Evolutionary conservation across 345 rosid species (phyloP).

Genomic region (Ceriops zippeliana): DNA sequence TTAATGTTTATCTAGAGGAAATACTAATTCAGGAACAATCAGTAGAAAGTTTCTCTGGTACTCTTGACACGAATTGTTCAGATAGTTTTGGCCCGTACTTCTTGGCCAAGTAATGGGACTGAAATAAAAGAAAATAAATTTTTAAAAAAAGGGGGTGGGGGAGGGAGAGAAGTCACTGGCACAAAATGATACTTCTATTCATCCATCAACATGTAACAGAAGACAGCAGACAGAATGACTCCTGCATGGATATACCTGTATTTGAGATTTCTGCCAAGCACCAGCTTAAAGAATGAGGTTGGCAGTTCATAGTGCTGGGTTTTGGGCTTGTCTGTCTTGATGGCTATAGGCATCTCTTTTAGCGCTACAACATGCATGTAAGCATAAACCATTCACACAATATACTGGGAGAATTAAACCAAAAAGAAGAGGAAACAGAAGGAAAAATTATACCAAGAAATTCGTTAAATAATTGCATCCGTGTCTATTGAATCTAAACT

Average conservation of each 20-base stretch:
- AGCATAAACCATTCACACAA: background rate
- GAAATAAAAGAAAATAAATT: too few relatives aligned
- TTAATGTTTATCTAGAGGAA: background rate
- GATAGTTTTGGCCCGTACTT: too few relatives aligned
- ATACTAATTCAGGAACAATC: background rate
- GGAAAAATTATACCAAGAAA: background rate
- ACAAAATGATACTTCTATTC: too few relatives aligned
- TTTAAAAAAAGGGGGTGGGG: too few relatives aligned
- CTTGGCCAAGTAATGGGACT: too few relatives aligned
- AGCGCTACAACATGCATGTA: slow-evolving; percentile 38
- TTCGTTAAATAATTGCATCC: too few relatives aligned
- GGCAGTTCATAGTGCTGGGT: slow-evolving; percentile 81
- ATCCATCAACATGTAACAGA: too few relatives aligned
- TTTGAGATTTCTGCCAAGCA: slow-evolving; percentile 67
- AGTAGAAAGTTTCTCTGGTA: background rate
- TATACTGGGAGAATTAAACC: background rate
- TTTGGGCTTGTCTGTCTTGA: slow-evolving; percentile 63
- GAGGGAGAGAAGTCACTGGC: too few relatives aligned
- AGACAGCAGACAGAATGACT: too few relatives aligned
- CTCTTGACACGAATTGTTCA: background rate
- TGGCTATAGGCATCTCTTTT: slow-evolving; percentile 74
- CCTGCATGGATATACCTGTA: slow-evolving; percentile 43
- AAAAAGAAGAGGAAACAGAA: background rate
- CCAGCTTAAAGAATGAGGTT: slow-evolving; percentile 77
- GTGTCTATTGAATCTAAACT: too few relatives aligned